Base-by-base conservation (phyloP, 2,329 filamentous ascomycete genomes). In the Aureobasidium vineae region DNA sequence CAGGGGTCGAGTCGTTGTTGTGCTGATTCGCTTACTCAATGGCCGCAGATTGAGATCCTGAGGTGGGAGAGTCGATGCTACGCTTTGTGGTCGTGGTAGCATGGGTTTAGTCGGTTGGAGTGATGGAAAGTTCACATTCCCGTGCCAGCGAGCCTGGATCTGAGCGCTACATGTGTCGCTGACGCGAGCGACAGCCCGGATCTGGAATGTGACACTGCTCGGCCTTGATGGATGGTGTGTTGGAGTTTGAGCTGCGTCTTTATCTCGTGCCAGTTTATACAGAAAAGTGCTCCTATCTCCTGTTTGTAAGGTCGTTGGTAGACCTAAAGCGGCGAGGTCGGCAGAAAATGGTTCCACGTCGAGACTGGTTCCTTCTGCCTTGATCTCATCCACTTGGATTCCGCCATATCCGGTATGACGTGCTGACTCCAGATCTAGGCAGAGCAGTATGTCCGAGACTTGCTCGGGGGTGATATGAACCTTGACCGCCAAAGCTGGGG, bases 231-330 rank as follows among this genome's bases (percentile, higher is more conserved):
- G 28, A 31, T 40, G 28, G 8, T 63, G 45, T 10, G 26, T 49
- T 23, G 28, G 8, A 10, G 6, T 26, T 6, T 19, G 49, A 26
- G 49, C n/a, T 5, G 38, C 10, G 19, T 64, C 61, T 23, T 64
- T 85, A 65, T 83, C 80, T 81, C 68, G 79, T 79, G 54, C 78
- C 79, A 73, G 78, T 82, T 73, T 85, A 78, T 91, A 92, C 67
- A 92, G 79, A 70, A 91, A 87, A 2, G 88, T 91, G 69, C 91
- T 78, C 74, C 91, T 88, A 72, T 92, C 90, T 72, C 89, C 87
- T 10, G 89, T 85, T n/a, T 86, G 88, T 49, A 81, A 80, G 31
- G 89, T 78, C 5, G 87, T 85, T 16, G 65, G 65, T 7, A 50
- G 28, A 49, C 2, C 6, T 23, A 89, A 78, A n/a, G 72, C 68